These are phyloP conservation scores for Phellinidium pouzarii DNA, from an alignment of 1,284 basidiomycete species.

Conservation along the genomic window DNA sequence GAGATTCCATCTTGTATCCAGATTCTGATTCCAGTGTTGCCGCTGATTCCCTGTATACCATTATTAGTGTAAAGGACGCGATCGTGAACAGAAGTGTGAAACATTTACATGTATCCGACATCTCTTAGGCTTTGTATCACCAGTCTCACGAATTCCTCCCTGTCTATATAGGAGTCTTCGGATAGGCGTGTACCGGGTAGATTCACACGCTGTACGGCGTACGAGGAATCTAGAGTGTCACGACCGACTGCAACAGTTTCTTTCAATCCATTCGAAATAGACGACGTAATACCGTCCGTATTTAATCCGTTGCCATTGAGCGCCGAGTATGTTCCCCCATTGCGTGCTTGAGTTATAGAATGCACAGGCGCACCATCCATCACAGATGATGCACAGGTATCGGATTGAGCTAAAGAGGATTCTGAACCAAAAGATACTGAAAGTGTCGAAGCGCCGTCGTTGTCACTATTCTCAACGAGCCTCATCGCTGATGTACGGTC, in stretches of 20 bases:
- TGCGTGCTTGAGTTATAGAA: constrained; percentile 29
- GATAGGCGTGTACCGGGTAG: constrained; percentile 68
- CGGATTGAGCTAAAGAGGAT: constrained; percentile 45
- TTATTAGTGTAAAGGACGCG: constrained; percentile 14
- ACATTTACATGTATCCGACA: constrained; percentile 84
- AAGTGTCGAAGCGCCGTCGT: constrained; percentile 34
- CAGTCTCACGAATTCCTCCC: constrained; percentile 88
- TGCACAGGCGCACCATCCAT: constrained; percentile 34
- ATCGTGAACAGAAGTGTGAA: constrained; percentile 2
- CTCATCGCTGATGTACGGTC: constrained; percentile 39
- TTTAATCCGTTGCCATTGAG: constrained; percentile 23
- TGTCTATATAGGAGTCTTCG: constrained; percentile 70
- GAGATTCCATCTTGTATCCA: constrained; percentile 80
- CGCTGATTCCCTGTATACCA: constrained; percentile 69
- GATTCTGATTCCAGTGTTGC: constrained; percentile 87
- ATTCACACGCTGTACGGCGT: constrained; percentile 47
- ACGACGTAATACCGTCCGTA: neutral
- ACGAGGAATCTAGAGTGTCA: neutral
- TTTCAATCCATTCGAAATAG: constrained; percentile 13
- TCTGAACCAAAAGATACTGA: constrained; percentile 42
- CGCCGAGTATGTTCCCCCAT: neutral
- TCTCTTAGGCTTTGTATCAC: constrained; percentile 89
- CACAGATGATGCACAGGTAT: constrained; percentile 30
- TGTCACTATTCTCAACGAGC: constrained; percentile 45
- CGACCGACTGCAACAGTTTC: constrained; percentile 1